Base-by-base conservation (phyloP, 2,329 filamentous ascomycete species). In the Periconia sp. region DNA sequence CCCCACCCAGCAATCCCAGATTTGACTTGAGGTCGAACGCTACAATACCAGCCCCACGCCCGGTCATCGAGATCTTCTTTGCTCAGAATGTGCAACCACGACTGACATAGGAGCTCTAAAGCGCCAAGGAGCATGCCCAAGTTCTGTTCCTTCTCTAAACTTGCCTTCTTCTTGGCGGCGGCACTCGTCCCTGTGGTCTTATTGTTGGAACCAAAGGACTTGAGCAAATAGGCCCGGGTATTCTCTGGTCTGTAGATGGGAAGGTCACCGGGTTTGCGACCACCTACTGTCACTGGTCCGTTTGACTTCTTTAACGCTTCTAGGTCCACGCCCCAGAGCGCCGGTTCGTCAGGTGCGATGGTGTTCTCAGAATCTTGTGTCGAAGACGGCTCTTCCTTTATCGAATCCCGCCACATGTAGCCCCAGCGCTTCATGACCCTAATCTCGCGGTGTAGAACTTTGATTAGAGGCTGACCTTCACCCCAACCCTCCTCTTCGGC, bases 21-120 rank as follows among this genome's bases (percentile, higher is more conserved):
- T 45, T 88, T 84, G 2, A 95, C 87, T 15, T 89, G 85, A 1
- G 90, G 90, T 50, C 91, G 77, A 15, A 92, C 83, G 16, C 81
- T 78, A 2, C 87, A 76, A 68, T 95, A 95, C 90, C 90, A 95
- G 9, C 74, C 74, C 88, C 89, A 95, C 13, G 89, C 88, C 46
- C 84, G 80, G 48, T 79, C 78, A 63, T 95, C 88, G 38, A 95
- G 73, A 57, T 95, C 88, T 12, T 80, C 75, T 4, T 73, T 71
- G 18, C 70, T 77, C 23, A 95, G 65, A 21, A 82, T 78, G n/a
- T 74, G 70, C 1, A 79, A 77, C 91, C 90, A 95, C 48, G 88
- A 92, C 33, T 79, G 76, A 57, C 84, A 91, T 1, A 95, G 66
- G 15, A 89, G 65, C 48, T 91, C 81, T 43, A 95, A 73, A 0